Evolutionary conservation across 768 basidiomycete species (phyloP), one percentile per base, ranked within the genome.

Genomic region (Boletus rufocinnamomeus): DNA sequence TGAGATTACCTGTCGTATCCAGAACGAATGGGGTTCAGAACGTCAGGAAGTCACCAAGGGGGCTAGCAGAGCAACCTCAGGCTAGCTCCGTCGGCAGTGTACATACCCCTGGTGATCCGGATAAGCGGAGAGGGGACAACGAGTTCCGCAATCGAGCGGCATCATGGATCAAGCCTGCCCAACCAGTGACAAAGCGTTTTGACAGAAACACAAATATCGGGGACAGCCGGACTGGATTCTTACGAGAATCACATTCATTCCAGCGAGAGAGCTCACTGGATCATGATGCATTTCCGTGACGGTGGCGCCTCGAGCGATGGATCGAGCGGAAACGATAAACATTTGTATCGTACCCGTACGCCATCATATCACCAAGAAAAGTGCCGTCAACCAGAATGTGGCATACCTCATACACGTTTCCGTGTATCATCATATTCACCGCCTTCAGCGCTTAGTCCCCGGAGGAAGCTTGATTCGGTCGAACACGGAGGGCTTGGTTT

Each of bases 21-120:
- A 34, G 45, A 60, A 60, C 44, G 25, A 23, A 53, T 17, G 46
- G 34, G 19, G 27, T 45, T 45, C 27, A 57, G 56, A 64, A 61
- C 25, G 48, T 25, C 34, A 53, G 43, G 55, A 69, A 61, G 57
- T 56, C 57, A 44, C 54, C 54, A 63, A 52, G 52, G 28, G 60
- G 37, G 40, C 40, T 10, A 46, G 28, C 38, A 57, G 30, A 54
- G 58, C 47, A 50, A 59, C 50, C 38, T n/a, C n/a, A n/a, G n/a
- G n/a, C n/a, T 30, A 41, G 52, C 50, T 56, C 60, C 68, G 57
- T 62, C 48, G 50, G 55, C 23, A 64, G 44, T 54, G 52, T 25
- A 30, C 54, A 50, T 51, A 53, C 44, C 27, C 67, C 57, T 60
- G 59, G 58, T 61, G 59, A 71, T 63, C 63, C 66, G 61, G 59